Evolutionary conservation across 306 rosid species (phyloP), one percentile per base, ranked within the genome.

Genomic region (Crataegus laevigata): DNA sequence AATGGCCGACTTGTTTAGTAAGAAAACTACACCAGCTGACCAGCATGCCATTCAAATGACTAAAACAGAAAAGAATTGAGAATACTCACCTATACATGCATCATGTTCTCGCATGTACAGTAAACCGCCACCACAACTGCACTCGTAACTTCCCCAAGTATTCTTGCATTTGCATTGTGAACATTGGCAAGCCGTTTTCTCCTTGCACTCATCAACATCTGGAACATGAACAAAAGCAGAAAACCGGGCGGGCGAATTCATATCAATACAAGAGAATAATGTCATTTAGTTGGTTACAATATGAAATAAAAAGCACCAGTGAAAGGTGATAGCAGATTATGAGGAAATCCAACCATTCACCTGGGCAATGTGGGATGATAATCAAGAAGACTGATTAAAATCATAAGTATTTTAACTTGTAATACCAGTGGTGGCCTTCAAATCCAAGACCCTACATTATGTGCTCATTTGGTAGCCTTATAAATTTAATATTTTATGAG

Each of bases 161-260:
- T 94, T 79, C 79, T 85, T 78, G 88, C 99, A 94, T 75, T 83
- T 92, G 87, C 99, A 94, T 18, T 85, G 84, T 42, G 96, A 71
- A 78, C 99, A 94, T 66, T 86, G 96, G 85, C 99, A 94, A 14
- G 86, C 93, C 21, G 17, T 4, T 78, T 87, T 92, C 84, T 92
- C 96, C 81, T 84, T 68, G 75, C 99, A 94, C 80, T 94, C 97
- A 43, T 94, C 92, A 45, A 94, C 84, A 83, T 94, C 99, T 94
- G 89, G 68, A 64, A 47, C 78, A 79, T 32, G 71, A 50, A 59
- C 67, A 76, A 75, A 78, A 71, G 71, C 38, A 55, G 61, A 25
- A 76, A 66, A 29, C 24, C 66, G 63, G 22, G 66, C n/a, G 12
- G 18, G 19, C 32, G 59, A 59, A 21, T 50, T 11, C 43, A 25